Evolutionary conservation across 768 basidiomycete species (phyloP), one percentile per base, ranked within the genome.

Genomic region (Termitomyces sp.): DNA sequence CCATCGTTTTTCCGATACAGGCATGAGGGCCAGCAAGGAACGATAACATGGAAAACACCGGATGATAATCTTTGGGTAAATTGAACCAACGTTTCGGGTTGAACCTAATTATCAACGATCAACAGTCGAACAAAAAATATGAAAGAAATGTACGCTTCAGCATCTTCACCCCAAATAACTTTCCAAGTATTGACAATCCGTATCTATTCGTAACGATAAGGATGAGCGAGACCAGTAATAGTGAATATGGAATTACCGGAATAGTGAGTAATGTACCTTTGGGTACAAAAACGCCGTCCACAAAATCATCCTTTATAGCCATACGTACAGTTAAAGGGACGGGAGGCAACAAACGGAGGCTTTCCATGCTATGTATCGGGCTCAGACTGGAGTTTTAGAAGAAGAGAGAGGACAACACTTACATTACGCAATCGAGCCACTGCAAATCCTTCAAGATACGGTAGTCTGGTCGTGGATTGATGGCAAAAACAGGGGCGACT

Each of bases 111-210:
- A 44, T 26, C 42, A 26, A 18, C 14, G 14, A 32, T 58, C 42
- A 57, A 28, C 53, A 8, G 13, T 4, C 7, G 18, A 48, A 9
- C 12, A 28, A 32, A 5, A 55, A 42, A 53, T 51, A 28, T 10
- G 13, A 36, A 44, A 55, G 40, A 36, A 33, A 60, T 70, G 26
- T 65, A 79, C 76, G 77, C 77, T 59, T 79, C 77, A 4, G 80
- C 80, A 57, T 83, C 78, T 43, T 74, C 72, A 6, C 80, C 80
- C 80, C 80, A 83, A 14, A 79, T 59, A 10, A 69, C 73, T 56
- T 75, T 76, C 73, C 75, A 79, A 0, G 78, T 80, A 61, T 83
- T 83, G 50, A 80, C 68, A 5, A 75, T 75, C 35, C 78, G 74
- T 50, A 81, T 80, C 79, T 35, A 5, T 20, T 24, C 20, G 13